phyloP scores from a whole-genome alignment of 164 flowering plant species.

The Dillenia suffruticosa region DNA sequence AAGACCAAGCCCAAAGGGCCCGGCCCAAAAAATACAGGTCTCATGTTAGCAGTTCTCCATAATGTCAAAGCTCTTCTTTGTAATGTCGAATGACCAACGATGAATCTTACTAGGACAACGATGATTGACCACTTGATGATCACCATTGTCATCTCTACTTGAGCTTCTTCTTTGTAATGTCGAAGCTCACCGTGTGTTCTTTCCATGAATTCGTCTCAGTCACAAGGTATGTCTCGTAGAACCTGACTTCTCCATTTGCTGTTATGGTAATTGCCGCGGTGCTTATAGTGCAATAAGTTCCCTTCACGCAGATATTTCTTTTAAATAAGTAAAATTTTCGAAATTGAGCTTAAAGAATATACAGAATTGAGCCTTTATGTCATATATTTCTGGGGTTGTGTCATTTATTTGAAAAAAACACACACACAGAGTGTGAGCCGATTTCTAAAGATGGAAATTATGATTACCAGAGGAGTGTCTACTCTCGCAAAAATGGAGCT shows the following conservation, averaged over 20 bases:
- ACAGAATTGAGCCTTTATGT: neutral
- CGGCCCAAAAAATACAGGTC: too few relatives aligned
- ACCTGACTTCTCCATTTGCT: slow-evolving; percentile 23
- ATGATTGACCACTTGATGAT: too few relatives aligned
- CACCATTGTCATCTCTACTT: neutral
- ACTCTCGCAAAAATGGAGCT: slow-evolving; percentile 46
- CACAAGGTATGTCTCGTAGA: slow-evolving; percentile 33
- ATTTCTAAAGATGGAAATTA: neutral
- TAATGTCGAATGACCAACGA: too few relatives aligned
- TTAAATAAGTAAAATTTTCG: too few relatives aligned
- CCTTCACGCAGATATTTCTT: slow-evolving; percentile 13
- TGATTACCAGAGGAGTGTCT: slow-evolving; percentile 13
- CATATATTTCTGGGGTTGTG: neutral
- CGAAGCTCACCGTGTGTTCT: slow-evolving; percentile 20
- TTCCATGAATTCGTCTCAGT: slow-evolving; percentile 16
- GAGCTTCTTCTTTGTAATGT: slow-evolving; percentile 12
- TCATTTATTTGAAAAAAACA: neutral
- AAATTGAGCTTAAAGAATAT: too few relatives aligned
- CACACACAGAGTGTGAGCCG: too few relatives aligned
- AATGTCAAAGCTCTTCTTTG: too few relatives aligned
- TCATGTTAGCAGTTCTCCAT: too few relatives aligned
- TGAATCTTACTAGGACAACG: too few relatives aligned
- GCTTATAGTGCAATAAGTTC: slow-evolving; percentile 33
- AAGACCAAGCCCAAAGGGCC: too few relatives aligned
- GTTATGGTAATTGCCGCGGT: slow-evolving; percentile 18